Base-by-base conservation (phyloP, 2,329 filamentous ascomycete species). In the Cladophialophora chaetospira region DNA sequence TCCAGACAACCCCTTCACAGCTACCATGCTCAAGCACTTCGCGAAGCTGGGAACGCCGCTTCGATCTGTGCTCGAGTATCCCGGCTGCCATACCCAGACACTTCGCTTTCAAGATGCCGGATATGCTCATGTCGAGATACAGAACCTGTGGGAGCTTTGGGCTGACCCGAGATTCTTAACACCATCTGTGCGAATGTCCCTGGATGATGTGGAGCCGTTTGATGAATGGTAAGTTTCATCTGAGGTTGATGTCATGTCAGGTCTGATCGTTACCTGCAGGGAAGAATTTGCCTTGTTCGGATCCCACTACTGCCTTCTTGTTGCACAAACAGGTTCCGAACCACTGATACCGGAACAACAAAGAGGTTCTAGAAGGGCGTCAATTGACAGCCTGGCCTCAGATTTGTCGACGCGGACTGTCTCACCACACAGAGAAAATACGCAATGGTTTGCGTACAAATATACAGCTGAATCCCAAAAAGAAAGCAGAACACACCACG, bases 241-340 rank as follows among this genome's bases (percentile, higher is more conserved):
- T 26, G 19, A 11, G 28, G 15, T 6, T 17, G 13, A 13, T 9
- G 9, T 13, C 19, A 3, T 5, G 23, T 10, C n/a, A 13, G 33
- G 36, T 26, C 36, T 43, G n/a, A 47, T 4, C 10, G 10, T 17
- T 25, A 17, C 13, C 6, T 28, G 26, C 28, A 62, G 60, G 60
- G 93, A 97, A 72, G 93, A 97, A 67, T 91, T 97, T 68, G 86
- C 88, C 2, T 77, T 96, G 0, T 96, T 95, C 70, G 85, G 83
- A 2, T 85, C 86, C 29, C 92, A 97, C 72, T 96, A 96, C 71
- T 88, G 92, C 65, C 74, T 97, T 21, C 33, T 64, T 2, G 53
- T 65, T 6, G 64, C 64, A 19, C 64, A 65, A 25, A 66, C 63
- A 42, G 54, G 58, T n/a, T 43, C 50, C 8, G 64, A 65, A 13